A percentile compares a stretch with the other conserved stretches of the same genome.
phyloP scores from a whole-genome alignment of 2,329 filamentous ascomycete genomes.

The Drechslerella dactyloides region DNA sequence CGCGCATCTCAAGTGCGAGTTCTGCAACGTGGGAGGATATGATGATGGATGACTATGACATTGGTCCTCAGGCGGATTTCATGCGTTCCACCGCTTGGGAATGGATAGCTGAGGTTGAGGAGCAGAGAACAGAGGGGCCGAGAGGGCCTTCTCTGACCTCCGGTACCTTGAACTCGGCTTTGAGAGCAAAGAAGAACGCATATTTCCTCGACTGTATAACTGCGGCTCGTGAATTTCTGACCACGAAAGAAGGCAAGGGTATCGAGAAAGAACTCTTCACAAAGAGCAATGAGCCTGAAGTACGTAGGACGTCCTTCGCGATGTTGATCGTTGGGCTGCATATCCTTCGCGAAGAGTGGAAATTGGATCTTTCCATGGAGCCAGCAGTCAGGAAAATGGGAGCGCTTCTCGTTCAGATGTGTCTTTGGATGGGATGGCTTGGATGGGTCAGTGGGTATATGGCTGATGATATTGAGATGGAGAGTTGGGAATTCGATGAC shows the following conservation, averaged over 20 bases:
- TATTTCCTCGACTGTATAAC: conserved; percentile 63
- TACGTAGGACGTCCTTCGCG: conserved; percentile 67
- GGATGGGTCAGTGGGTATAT: conserved; percentile 69
- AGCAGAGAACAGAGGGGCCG: conserved; percentile 53
- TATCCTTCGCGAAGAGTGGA: conserved; percentile 85
- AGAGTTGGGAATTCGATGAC: conserved; percentile 66
- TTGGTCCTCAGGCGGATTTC: conserved; percentile 54
- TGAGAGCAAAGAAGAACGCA: conserved; percentile 56
- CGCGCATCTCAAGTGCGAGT: conserved; percentile 58
- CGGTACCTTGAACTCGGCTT: conserved; percentile 7
- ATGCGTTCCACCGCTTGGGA: conserved; percentile 71
- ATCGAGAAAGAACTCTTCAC: conserved; percentile 71
- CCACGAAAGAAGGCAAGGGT: conserved; percentile 65
- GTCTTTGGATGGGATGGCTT: conserved; percentile 78
- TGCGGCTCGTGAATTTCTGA: conserved; percentile 71
- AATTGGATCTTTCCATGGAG: conserved; percentile 71
- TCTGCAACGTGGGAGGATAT: conserved; percentile 58
- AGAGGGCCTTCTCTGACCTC: conserved; percentile 23
- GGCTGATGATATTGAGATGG: conserved; percentile 66
- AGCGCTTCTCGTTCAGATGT: conserved; percentile 80
- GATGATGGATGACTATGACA: conserved; percentile 54
- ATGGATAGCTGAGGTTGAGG: conserved; percentile 70
- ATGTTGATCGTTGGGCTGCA: conserved; percentile 78
- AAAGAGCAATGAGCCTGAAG: conserved; percentile 63
- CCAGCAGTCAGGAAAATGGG: conserved; percentile 66